Percentiles rank a stretch among this genome's conserved stretches.
Evolutionary conservation across 176 grass and related monocot genomes (phyloP).

Genomic region (Tillandsia fasciculata): DNA sequence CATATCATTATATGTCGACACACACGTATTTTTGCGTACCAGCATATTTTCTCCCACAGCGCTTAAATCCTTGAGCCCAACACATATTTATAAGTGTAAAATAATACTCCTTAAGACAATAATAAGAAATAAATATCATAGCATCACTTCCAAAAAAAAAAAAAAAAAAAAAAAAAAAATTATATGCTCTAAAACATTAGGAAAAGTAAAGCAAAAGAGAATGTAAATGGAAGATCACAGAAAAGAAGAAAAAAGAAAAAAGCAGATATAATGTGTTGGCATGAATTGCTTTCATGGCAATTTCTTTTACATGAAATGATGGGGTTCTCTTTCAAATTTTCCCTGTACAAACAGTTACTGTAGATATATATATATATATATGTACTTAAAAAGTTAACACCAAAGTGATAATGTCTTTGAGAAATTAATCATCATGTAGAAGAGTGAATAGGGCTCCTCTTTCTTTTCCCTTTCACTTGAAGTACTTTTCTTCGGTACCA

Average conservation of each 20-base stretch:
- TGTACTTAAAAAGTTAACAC: background rate
- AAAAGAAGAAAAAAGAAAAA: background rate
- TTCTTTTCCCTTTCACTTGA: slow-evolving; percentile 3
- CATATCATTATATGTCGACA: no score
- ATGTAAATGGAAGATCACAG: background rate
- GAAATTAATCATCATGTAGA: slow-evolving; percentile 1
- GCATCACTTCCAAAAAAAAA: no score
- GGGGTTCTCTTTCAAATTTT: background rate
- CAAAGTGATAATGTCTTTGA: background rate
- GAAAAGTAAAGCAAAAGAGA: background rate
- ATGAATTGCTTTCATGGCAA: background rate
- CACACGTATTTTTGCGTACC: no score
- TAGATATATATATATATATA: background rate
- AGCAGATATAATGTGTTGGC: background rate
- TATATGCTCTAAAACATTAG: background rate
- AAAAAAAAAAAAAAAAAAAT: no score
- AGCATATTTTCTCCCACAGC: no score
- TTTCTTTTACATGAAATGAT: background rate
- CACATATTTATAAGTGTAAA: no score
- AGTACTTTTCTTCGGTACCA: background rate
- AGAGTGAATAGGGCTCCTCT: slow-evolving; percentile 7
- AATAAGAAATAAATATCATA: no score
- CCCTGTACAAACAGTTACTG: background rate
- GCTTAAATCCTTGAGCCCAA: no score
- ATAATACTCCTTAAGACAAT: no score